These are phyloP conservation scores for Globisporangium cederbergense DNA, from an alignment of 352 stramenopile species.

Conservation along the genomic window DNA sequence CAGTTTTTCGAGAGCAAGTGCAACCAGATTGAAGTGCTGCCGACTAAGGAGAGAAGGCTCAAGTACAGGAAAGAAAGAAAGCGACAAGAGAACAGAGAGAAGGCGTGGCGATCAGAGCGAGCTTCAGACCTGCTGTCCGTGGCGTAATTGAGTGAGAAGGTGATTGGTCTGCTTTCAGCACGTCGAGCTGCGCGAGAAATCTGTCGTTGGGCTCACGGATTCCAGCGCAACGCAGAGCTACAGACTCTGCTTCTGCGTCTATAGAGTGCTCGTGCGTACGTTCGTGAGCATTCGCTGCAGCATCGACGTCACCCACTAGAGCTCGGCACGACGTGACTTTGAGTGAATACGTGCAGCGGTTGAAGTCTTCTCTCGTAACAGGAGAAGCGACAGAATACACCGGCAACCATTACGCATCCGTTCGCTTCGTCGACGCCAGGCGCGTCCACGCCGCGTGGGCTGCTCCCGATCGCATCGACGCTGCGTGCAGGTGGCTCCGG, in stretches of 20 bases:
- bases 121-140: neutral
- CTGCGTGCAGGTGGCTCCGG: neutral
- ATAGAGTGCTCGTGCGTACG: neutral
- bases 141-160: neutral
- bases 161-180: neutral
- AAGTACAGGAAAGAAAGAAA: neutral
- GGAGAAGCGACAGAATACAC: conserved; percentile 6
- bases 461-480: conserved; percentile 4
- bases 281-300: neutral
- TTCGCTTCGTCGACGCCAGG: conserved; percentile 9
- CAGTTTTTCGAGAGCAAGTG: neutral
- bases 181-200: too few species aligned
- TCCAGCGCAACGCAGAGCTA: neutral
- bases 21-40: neutral
- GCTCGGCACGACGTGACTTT: neutral
- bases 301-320: neutral
- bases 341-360: neutral
- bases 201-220: neutral
- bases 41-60: neutral
- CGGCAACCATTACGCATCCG: conserved; percentile 13
- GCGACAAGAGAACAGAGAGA: too few species aligned
- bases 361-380: neutral
- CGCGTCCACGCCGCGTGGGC: conserved; percentile 13
- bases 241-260: neutral
- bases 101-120: too few species aligned